Base-by-base conservation (phyloP, 2,329 filamentous ascomycete genomes). In the Fusarium sp. region DNA sequence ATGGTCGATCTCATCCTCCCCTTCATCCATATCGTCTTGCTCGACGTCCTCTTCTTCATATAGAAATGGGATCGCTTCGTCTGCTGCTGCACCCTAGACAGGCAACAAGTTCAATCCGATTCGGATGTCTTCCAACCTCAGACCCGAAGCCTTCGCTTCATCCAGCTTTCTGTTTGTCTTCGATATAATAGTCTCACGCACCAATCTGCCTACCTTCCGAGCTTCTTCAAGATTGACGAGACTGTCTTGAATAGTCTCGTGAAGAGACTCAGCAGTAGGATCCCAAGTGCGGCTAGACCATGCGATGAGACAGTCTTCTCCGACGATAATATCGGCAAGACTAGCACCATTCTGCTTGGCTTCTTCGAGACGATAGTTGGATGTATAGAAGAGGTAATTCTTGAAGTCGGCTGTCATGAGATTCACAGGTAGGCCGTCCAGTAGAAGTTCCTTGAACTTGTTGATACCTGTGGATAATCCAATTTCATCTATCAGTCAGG, bases 71-170 rank as follows among this genome's bases (percentile, higher is more conserved):
- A 28, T 38, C 17, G 46, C 39, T 19, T 67, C 38, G 1, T 62
- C 40, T 24, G 43, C 53, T 28, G 53, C 51, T 5, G 36, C 57
- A 5, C 44, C 39, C 77, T 76, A 78, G 5, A 68, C 67, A 4
- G 77, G 76, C 34, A 79, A 56, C 20, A 79, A 50, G 14, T 63
- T 62, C 6, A 61, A 21, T 8, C 75, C 73, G 19, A 79, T 69
- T 11, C 19, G 38, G 4, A 79, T 34, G 4, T 74, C 50, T 1
- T 51, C 20, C 2, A 77, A 34, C 0, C 28, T 7, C 23, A 78
- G 3, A 1, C 73, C 73, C 2, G 72, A 51, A 10, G 24, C 24
- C 5, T 53, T 54, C 3, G 77, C 77, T 19, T 75, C 61, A 0
- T 59, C 46, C 1, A 79, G 65, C 30, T 67, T 74, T 9, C 24